Evolutionary conservation across 768 basidiomycete genomes (phyloP).

Genomic region (Boletus rex-veris): DNA sequence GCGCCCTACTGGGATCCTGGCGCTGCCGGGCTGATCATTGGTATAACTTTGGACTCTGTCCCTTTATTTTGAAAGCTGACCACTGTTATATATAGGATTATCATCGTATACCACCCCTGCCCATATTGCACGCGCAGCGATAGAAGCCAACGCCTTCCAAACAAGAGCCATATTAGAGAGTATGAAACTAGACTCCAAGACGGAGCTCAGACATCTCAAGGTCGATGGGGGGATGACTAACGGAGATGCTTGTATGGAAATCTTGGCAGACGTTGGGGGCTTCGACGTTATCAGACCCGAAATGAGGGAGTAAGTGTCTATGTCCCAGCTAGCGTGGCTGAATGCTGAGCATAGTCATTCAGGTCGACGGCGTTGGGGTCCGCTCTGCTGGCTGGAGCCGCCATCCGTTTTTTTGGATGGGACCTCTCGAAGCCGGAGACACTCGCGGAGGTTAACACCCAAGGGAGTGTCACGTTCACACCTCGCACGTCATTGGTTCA

Average conservation of each 20-base stretch:
- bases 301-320: conserved; percentile 83
- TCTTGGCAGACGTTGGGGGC: conserved; percentile 87
- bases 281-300: conserved; percentile 89
- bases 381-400: conserved; percentile 88
- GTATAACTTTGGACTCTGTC: conserved; percentile 32
- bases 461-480: conserved; percentile 68
- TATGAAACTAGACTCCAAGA: conserved; percentile 87
- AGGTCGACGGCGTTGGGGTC: conserved; percentile 96
- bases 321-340: background rate
- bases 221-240: conserved; percentile 99
- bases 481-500: conserved; percentile 52
- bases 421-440: conserved; percentile 81
- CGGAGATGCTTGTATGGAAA: conserved; percentile 81
- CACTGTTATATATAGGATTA: conserved; percentile 43
- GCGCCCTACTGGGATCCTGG: conserved; percentile 98
- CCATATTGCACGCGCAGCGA: conserved; percentile 91
- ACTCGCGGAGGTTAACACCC: conserved; percentile 80
- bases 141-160: conserved; percentile 96
- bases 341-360: background rate
- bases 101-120: conserved; percentile 87
- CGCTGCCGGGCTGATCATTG: conserved; percentile 84
- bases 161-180: conserved; percentile 93
- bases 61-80: background rate
- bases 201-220: conserved; percentile 78
- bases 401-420: conserved; percentile 89